A percentile compares a stretch with the other conserved stretches of the same genome.
phyloP scores from a whole-genome alignment of 306 rosid genomes.

The Styphnolobium japonicum region DNA sequence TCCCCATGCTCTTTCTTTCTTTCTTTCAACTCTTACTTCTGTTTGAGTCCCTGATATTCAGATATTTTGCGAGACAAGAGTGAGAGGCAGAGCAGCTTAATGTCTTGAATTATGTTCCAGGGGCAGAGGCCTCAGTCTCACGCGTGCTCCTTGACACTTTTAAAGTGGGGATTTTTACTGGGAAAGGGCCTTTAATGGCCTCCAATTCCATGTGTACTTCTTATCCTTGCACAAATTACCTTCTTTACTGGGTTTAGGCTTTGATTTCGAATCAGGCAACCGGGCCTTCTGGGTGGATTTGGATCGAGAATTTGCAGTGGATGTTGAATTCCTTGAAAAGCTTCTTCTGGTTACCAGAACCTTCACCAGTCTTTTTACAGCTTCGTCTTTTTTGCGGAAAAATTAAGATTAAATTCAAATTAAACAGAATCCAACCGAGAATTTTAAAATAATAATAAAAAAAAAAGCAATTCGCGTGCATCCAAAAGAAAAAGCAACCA shows the following conservation, averaged over 20 bases:
- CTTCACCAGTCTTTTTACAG: constrained; percentile 42
- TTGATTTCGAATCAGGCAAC: constrained; percentile 41
- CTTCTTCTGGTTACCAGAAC: constrained; percentile 42
- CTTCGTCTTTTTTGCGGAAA: constrained; percentile 37
- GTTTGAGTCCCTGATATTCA: too few species aligned
- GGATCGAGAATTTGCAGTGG: constrained; percentile 17
- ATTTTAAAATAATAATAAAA: background rate
- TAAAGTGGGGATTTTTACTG: too few species aligned
- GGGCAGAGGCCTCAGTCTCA: too few species aligned
- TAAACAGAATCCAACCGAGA: background rate
- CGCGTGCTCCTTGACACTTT: too few species aligned
- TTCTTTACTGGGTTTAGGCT: constrained; percentile 37
- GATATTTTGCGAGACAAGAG: too few species aligned
- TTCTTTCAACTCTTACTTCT: too few species aligned
- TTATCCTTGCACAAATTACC: constrained; percentile 62
- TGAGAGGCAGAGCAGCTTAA: too few species aligned
- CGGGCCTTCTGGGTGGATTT: constrained; percentile 35
- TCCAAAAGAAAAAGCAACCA: too few species aligned
- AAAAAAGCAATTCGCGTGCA: background rate
- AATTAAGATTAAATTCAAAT: background rate
- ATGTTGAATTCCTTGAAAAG: constrained; percentile 35
- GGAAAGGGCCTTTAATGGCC: constrained; percentile 61
- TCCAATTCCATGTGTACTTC: constrained; percentile 89
- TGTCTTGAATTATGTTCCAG: too few species aligned
- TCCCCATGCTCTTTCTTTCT: too few species aligned